Conservation (phyloP, 306 rosid genomes). For the Quercus mongolica region DNA sequence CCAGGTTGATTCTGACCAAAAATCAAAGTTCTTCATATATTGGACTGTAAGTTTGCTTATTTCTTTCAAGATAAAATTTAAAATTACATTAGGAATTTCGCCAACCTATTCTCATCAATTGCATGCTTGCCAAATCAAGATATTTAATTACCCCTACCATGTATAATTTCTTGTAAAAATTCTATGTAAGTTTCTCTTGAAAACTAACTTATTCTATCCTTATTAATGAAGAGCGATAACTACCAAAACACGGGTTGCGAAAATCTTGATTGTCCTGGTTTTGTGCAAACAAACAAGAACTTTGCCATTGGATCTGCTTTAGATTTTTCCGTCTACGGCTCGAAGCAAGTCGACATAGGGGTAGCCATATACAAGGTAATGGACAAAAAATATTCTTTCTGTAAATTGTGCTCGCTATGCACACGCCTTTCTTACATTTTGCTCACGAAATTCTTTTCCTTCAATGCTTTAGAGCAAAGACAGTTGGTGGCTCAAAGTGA, state of each 20-base stretch:
- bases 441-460: not conserved
- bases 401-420: not conserved
- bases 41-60: slow-evolving; percentile 25
- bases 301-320: not conserved
- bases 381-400: not conserved
- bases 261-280: not conserved
- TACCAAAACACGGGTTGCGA: not conserved
- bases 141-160: too few relatives aligned
- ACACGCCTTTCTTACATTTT: not conserved
- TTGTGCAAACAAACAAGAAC: not conserved
- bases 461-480: not conserved
- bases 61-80: not conserved
- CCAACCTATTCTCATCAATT: too few relatives aligned
- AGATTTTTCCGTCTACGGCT: too few relatives aligned
- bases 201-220: not conserved
- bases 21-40: slow-evolving; percentile 12
- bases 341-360: too few relatives aligned
- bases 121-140: too few relatives aligned
- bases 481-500: slow-evolving; percentile 22
- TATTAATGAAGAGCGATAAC: not conserved
- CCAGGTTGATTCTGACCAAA: not conserved
- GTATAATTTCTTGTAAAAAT: too few relatives aligned
- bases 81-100: too few relatives aligned
- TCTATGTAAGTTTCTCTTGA: too few relatives aligned
- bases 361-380: too few relatives aligned